Base-by-base conservation (phyloP, 2,329 filamentous ascomycete genomes). In the Talaromyces sp. region DNA sequence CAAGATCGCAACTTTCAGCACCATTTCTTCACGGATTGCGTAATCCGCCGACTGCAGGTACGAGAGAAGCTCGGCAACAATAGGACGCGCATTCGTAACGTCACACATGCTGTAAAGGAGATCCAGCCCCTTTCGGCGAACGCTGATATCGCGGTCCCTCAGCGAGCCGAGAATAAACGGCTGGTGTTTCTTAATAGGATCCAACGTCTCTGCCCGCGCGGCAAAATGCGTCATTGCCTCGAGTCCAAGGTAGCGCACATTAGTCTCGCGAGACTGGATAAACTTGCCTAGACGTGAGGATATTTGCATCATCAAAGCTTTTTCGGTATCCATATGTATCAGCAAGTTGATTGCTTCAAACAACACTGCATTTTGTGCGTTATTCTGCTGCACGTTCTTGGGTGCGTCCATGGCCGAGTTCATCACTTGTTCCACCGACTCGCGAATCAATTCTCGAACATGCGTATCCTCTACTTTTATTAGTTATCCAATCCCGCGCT, bases 21-120 rank as follows among this genome's bases (percentile, higher is more conserved):
- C 95, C 95, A 99, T 99, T 76, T 99, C 95, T 79, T 99, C 96
- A 65, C 96, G 87, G 69, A 99, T 97, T 5, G 94, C 94, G 75
- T 96, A 99, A 76, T 99, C 95, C 55, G 95, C 95, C 61, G 92
- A 96, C 72, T 97, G 94, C 8, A 99, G 85, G 75, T 97, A 98
- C 68, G 94, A 91, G 59, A 99, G 79, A 57, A 99, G 87, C 78
- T 99, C 95, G 63, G 90, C 89, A 44, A 99, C 95, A 67, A 99
- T 96, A 9, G 91, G 88, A 66, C 91, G 90, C 7, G 95, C 92
- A 76, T 99, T 99, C n/a, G 89, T 89, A 36, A 90, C 86, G 76
- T 99, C 95, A 75, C 96, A 99, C 95, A 99, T 99, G 86, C 95
- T 99, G 85, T 99, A 99, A 36, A 99, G 85, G 61, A 99, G 80